A percentile compares a stretch with the other conserved stretches of the same genome.
Conservation (phyloP, 2,329 filamentous ascomycete genomes). For the Pseudovirgaria hyperparasitica region DNA sequence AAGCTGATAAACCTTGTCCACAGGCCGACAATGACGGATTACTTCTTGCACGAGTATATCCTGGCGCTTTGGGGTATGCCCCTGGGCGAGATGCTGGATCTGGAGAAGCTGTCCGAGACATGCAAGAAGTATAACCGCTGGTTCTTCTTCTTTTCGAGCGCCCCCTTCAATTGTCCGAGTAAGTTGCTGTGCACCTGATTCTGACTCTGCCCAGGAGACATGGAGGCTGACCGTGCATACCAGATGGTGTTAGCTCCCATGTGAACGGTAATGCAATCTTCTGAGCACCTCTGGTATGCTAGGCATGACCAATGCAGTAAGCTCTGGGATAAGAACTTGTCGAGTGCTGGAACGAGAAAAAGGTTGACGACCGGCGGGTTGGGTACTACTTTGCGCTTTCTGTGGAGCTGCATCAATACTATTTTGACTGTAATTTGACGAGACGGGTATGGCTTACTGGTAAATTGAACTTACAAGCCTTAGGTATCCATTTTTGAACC, state of each 20-base stretch:
- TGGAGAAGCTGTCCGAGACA: constrained; percentile 40
- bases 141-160: constrained; percentile 50
- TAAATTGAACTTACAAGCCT: too few species aligned
- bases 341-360: too few species aligned
- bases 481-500: too few species aligned
- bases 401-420: too few species aligned
- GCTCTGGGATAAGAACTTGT: too few species aligned
- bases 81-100: constrained; percentile 27
- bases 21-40: constrained; percentile 10
- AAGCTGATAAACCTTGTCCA: not conserved
- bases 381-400: too few species aligned
- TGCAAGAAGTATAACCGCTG: constrained; percentile 45
- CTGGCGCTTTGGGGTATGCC: constrained; percentile 29
- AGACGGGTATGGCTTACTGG: too few species aligned
- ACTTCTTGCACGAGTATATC: constrained; percentile 24
- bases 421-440: too few species aligned
- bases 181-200: constrained; percentile 4
- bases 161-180: constrained; percentile 46
- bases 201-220: not conserved
- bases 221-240: constrained; percentile 3
- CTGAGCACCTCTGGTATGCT: constrained; percentile 5
- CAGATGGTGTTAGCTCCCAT: constrained; percentile 29
- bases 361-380: too few species aligned
- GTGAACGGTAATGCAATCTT: constrained; percentile 31
- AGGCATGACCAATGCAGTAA: constrained; percentile 1